Evolutionary conservation across 1,284 basidiomycete species (phyloP).

Genomic region (Pseudozyma hubeiensis): DNA sequence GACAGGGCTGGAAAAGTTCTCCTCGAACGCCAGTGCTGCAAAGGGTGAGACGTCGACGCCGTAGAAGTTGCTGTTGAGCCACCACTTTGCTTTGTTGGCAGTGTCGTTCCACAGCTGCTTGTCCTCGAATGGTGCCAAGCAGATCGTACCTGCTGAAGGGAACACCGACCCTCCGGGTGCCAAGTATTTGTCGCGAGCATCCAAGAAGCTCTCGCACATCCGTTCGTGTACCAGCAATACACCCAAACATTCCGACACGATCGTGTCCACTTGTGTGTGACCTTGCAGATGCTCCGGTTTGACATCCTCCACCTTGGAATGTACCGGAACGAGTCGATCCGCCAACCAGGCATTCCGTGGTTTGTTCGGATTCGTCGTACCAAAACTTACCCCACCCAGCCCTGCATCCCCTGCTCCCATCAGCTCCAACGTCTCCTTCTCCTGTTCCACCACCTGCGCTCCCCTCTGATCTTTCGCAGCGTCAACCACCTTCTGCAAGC

Average conservation of each 20-base stretch:
- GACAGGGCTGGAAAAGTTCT: constrained; percentile 61
- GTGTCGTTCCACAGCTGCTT: constrained; percentile 71
- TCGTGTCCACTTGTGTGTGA: constrained; percentile 70
- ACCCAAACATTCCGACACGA: constrained; percentile 73
- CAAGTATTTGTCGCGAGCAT: constrained; percentile 71
- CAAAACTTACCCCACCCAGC: constrained; percentile 8
- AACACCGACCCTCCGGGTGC: constrained; percentile 71
- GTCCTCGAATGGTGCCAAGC: constrained; percentile 71
- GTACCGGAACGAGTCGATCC: constrained; percentile 50
- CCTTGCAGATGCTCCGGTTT: constrained; percentile 44
- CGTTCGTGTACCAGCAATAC: constrained; percentile 72
- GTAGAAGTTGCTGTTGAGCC: constrained; percentile 63
- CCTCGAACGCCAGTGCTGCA: constrained; percentile 48
- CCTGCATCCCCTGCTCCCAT: constrained; percentile 30
- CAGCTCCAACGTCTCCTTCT: constrained; percentile 43
- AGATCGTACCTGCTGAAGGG: constrained; percentile 71
- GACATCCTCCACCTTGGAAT: constrained; percentile 63
- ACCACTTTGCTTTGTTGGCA: constrained; percentile 69
- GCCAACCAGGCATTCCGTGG: constrained; percentile 55
- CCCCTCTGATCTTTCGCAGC: constrained; percentile 35
- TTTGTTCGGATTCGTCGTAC: constrained; percentile 24
- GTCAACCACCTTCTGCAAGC: constrained; percentile 69
- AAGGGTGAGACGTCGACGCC: constrained; percentile 65
- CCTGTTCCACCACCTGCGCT: constrained; percentile 48
- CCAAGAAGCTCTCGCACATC: constrained; percentile 72